These are phyloP conservation scores for Sanguinoderma infundibulare DNA, from an alignment of 1,284 basidiomycete genomes.

Conservation along the genomic window DNA sequence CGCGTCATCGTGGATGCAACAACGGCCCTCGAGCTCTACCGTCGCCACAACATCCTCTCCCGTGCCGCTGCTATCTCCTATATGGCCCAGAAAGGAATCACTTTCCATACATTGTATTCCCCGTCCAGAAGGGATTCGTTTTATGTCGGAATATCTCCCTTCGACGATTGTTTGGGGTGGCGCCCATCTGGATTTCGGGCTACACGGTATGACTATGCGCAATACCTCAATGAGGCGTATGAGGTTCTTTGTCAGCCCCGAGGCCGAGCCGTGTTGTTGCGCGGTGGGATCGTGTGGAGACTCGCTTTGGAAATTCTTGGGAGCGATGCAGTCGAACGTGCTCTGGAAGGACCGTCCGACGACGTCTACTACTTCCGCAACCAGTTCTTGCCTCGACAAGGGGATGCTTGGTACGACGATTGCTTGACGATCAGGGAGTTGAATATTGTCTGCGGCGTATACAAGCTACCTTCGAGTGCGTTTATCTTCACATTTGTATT, in stretches of 20 bases:
- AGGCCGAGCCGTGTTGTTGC: conserved; percentile 7
- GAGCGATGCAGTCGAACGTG: neutral
- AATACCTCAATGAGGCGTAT: conserved; percentile 1
- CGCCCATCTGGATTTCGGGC: neutral
- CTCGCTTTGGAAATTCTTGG: conserved; percentile 8
- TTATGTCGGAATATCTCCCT: neutral
- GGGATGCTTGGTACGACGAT: conserved; percentile 1
- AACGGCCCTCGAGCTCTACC: conserved; percentile 8
- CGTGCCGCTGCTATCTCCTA: neutral
- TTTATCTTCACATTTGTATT: neutral
- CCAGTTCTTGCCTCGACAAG: neutral
- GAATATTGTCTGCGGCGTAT: conserved; percentile 10
- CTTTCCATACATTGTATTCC: conserved; percentile 6
- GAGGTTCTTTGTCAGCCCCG: conserved; percentile 3
- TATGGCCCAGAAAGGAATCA: conserved; percentile 1
- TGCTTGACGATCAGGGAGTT: conserved; percentile 2
- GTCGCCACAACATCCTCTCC: neutral
- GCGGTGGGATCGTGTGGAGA: conserved; percentile 10
- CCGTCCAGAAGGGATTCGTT: neutral
- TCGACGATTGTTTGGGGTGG: conserved; percentile 1
- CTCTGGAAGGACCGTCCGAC: conserved; percentile 1
- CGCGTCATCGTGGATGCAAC: conserved; percentile 4
- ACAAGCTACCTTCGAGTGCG: conserved; percentile 8
- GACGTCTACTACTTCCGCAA: neutral
- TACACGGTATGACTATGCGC: conserved; percentile 3